Evolutionary conservation across 352 stramenopile species (phyloP), one percentile per base, ranked within the genome.

Genomic region (Hyaloperonospora arabidopsidis): DNA sequence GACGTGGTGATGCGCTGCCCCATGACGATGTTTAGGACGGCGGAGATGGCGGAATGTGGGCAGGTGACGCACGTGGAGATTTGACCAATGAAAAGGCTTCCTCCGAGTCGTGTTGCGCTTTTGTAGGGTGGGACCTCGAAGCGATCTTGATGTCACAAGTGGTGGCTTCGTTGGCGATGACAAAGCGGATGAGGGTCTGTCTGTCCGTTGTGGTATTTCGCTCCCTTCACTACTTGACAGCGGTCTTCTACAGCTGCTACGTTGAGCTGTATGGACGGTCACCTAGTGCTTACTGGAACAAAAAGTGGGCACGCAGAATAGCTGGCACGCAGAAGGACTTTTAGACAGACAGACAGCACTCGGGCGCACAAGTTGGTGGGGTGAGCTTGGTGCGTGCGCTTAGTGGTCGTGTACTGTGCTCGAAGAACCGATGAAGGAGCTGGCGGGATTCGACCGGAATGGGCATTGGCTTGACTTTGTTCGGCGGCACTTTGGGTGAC

Each of bases 381-480:
- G 7, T 8, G 25, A 29, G 25, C 7, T 29, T 7, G 25, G 65
- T 35, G 59, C 87, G 25, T 84, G 96, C 59, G 96, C 96, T 59
- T 73, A 38, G 70, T 77, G 7, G 82, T 96, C 43, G 57, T 96
- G 15, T 76, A 79, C 13, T 78, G 95, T 50, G 60, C 82, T 32
- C 36, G 96, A 58, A 70, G 92, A 49, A 65, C 59, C 1, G 72
- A 92, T 43, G 49, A 76, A 1, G 22, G 74, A 47, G 61, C 43
- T 5, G 28, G 72, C 10, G 63, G 68, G 23, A n/a, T n/a, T 74
- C 67, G 22, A 48, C 49, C 19, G 59, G 61, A 22, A 63, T 86
- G 10, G 77, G 73, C 12, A 72, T 83, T 18, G 70, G 73, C 0
- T 32, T 83, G 17, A 79, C 73, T 0, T 70, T 68, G 12, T 80